phyloP scores from a whole-genome alignment of 176 grass and related monocot genomes.

The Alloteropsis semialata region DNA sequence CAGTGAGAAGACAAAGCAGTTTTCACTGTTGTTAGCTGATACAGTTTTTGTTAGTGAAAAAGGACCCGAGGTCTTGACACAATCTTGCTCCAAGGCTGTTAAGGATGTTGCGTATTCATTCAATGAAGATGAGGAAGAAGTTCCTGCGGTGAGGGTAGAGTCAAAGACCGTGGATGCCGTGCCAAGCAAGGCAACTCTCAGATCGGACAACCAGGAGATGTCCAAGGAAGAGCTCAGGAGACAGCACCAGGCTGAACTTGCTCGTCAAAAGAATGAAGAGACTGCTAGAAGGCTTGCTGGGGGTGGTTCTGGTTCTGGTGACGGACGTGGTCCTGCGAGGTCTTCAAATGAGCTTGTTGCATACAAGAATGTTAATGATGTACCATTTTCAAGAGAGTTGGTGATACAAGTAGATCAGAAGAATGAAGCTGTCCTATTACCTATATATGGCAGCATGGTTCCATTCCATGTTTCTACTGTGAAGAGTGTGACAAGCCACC shows the following conservation, averaged over 20 bases:
- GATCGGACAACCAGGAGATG: constrained; percentile 78
- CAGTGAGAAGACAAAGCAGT: constrained; percentile 79
- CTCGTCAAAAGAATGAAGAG: constrained; percentile 85
- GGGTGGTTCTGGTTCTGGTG: constrained; percentile 50
- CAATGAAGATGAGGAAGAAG: constrained; percentile 67
- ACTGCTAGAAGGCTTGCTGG: constrained; percentile 69
- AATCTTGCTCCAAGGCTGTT: constrained; percentile 66
- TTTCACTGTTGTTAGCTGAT: constrained; percentile 76
- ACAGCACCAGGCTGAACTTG: constrained; percentile 87
- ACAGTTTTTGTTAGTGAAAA: constrained; percentile 70
- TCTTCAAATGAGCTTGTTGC: constrained; percentile 70
- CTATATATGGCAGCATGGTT: constrained; percentile 81
- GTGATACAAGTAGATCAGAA: constrained; percentile 84
- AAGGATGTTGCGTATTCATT: constrained; percentile 69
- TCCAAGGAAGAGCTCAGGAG: constrained; percentile 84
- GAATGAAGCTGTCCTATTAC: constrained; percentile 85
- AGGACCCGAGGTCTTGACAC: constrained; percentile 56
- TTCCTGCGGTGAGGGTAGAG: constrained; percentile 10
- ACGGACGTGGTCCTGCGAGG: constrained; percentile 46
- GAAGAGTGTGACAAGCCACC: constrained; percentile 75
- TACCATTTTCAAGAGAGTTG: constrained; percentile 62
- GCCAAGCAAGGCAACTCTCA: constrained; percentile 61
- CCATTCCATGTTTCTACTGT: constrained; percentile 93
- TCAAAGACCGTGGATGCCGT: constrained; percentile 1
- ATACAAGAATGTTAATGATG: constrained; percentile 76